These are phyloP conservation scores for Microascus cirrosus DNA, from an alignment of 2,329 filamentous ascomycete species.

Conservation along the genomic window DNA sequence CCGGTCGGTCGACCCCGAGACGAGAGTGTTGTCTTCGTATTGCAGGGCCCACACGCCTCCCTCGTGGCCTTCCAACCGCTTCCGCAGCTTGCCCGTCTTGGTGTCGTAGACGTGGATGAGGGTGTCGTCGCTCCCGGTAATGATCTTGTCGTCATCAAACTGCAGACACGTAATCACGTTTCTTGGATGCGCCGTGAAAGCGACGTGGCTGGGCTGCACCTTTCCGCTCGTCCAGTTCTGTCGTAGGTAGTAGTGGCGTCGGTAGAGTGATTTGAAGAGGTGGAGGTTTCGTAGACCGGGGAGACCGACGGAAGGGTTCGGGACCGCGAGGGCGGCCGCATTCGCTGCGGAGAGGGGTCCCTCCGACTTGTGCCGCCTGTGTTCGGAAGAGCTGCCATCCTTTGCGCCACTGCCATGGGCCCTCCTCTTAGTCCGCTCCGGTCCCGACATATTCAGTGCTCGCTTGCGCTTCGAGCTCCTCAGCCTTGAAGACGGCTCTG, in stretches of 20 bases:
- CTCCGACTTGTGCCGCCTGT: slow-evolving; percentile 51
- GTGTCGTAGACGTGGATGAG: slow-evolving; percentile 98
- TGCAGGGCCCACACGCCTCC: slow-evolving; percentile 96
- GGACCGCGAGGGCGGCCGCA: slow-evolving; percentile 71
- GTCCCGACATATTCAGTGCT: slow-evolving; percentile 28
- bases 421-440: slow-evolving; percentile 43
- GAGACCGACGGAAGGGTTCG: slow-evolving; percentile 70
- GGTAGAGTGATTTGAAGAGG: slow-evolving; percentile 92
- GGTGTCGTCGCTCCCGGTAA: slow-evolving; percentile 95
- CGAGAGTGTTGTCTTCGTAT: slow-evolving; percentile 88
- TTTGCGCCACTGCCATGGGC: slow-evolving; percentile 33
- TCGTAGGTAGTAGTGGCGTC: slow-evolving; percentile 81
- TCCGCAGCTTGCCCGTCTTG: slow-evolving; percentile 77
- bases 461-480: slow-evolving; percentile 48
- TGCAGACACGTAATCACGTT: slow-evolving; percentile 97
- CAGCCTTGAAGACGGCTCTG: slow-evolving; percentile 29
- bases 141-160: slow-evolving; percentile 95
- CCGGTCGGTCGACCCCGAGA: slow-evolving; percentile 91
- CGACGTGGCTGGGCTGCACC: slow-evolving; percentile 79
- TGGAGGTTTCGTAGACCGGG: slow-evolving; percentile 73
- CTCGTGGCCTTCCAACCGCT: slow-evolving; percentile 83
- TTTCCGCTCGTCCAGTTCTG: slow-evolving; percentile 85
- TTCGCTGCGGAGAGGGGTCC: slow-evolving; percentile 80
- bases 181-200: slow-evolving; percentile 82
- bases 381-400: slow-evolving; percentile 25